Conservation (phyloP, 176 grass and related monocot genomes). For the Oryza nivara region DNA sequence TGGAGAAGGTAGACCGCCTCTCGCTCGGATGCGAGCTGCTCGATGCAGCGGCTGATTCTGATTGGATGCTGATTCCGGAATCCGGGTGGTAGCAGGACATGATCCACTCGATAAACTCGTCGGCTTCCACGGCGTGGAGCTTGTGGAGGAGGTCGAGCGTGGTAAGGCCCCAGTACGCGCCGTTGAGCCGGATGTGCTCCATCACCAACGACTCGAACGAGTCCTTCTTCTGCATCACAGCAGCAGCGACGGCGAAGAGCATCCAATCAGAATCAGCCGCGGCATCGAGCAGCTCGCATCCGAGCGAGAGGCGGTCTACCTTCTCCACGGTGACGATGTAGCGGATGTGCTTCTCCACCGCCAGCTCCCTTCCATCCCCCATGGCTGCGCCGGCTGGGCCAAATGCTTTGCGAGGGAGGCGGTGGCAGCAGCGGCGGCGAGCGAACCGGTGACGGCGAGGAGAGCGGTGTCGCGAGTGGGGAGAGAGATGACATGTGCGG, state of each 20-base stretch:
- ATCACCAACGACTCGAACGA: constrained; percentile 79
- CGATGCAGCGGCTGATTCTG: too few species aligned
- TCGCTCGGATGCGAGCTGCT: too few species aligned
- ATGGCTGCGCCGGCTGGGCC: too few species aligned
- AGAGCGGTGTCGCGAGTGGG: too few species aligned
- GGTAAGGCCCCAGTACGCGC: constrained; percentile 93
- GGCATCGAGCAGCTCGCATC: too few species aligned
- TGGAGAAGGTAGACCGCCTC: too few species aligned
- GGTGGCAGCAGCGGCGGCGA: too few species aligned
- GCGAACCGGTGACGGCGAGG: too few species aligned
- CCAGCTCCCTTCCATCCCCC: too few species aligned
- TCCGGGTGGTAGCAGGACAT: constrained; percentile 77
- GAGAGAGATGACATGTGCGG: too few species aligned
- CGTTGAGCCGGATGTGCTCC: constrained; percentile 85
- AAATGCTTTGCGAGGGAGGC: too few species aligned
- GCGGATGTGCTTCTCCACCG: background rate
- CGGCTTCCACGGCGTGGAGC: constrained; percentile 60
- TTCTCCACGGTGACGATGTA: constrained; percentile 89
- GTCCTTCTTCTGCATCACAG: constrained; percentile 73
- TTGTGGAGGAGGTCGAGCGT: constrained; percentile 85
- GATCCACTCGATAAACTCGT: constrained; percentile 79
- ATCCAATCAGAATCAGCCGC: too few species aligned
- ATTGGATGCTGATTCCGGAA: constrained; percentile 35
- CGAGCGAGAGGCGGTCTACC: constrained; percentile 36
- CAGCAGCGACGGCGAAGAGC: background rate